Conservation (phyloP, 2,329 filamentous ascomycete genomes). For the Aspergillus aculeatinus region DNA sequence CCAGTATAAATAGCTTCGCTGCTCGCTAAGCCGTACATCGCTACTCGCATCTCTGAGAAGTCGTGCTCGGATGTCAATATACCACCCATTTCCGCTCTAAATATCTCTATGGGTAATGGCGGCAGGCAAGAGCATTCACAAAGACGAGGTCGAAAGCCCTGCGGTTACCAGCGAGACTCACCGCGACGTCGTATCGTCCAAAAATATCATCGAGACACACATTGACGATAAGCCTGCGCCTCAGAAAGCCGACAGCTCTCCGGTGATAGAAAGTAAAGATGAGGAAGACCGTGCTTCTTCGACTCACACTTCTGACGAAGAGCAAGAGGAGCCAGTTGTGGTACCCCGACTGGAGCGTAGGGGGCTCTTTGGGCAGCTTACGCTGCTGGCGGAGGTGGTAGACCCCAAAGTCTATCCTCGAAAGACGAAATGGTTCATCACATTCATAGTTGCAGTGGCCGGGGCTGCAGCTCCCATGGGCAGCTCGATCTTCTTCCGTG, state of each 20-base stretch:
- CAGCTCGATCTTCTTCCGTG: slow-evolving; percentile 79
- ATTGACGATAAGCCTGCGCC: slow-evolving; percentile 17
- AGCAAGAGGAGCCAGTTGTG: slow-evolving; percentile 41
- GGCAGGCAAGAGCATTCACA: neutral
- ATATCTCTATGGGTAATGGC: neutral
- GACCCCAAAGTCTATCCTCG: slow-evolving; percentile 71
- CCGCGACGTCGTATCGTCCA: neutral
- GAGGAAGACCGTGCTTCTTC: slow-evolving; percentile 21
- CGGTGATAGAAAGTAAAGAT: slow-evolving; percentile 18
- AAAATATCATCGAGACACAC: neutral
- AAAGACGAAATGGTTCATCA: slow-evolving; percentile 81
- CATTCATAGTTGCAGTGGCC: slow-evolving; percentile 72
- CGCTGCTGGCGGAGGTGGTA: slow-evolving; percentile 76
- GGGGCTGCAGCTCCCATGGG: slow-evolving; percentile 79
- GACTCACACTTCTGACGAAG: slow-evolving; percentile 15
- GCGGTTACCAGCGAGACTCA: neutral
- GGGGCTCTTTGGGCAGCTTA: slow-evolving; percentile 69
- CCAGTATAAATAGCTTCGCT: neutral
- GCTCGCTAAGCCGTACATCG: neutral
- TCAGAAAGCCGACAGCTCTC: slow-evolving; percentile 9
- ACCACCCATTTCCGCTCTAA: neutral
- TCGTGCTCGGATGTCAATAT: neutral
- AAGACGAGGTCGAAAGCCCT: neutral
- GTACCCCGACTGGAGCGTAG: slow-evolving; percentile 59
- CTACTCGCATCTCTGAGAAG: neutral